A percentile compares a stretch with the other conserved stretches of the same genome.
phyloP scores from a whole-genome alignment of 2,329 filamentous ascomycete species.

The Pseudocercospora eumusae region DNA sequence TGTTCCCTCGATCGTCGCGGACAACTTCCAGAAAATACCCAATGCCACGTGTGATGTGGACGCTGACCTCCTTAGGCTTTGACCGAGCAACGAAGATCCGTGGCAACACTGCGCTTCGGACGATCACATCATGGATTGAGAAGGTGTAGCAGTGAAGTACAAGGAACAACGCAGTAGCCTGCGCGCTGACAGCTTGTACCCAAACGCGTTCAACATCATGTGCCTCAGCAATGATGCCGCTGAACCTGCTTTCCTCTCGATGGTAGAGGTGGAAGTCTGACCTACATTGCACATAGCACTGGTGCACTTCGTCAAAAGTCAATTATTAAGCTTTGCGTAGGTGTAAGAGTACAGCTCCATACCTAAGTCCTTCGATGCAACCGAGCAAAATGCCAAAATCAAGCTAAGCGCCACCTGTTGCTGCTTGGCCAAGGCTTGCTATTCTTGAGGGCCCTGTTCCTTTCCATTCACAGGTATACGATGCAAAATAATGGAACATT shows the following conservation, averaged over 20 bases:
- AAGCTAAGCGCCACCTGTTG: slow-evolving; percentile 5
- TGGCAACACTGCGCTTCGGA: neutral
- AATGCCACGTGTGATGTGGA: neutral
- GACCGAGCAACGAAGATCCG: neutral
- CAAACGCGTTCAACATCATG: neutral
- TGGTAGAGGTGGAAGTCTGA: too few species aligned
- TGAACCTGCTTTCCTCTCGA: too few species aligned
- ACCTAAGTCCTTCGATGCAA: slow-evolving; percentile 7
- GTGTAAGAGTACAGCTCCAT: neutral
- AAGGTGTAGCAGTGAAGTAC: neutral
- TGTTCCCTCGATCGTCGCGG: neutral
- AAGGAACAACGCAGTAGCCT: neutral
- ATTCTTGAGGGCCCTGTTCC: neutral
- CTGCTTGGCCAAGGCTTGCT: slow-evolving; percentile 18
- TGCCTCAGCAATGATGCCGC: too few species aligned
- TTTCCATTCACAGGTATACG: neutral
- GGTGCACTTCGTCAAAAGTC: slow-evolving; percentile 4
- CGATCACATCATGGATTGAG: neutral
- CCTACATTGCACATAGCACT: too few species aligned
- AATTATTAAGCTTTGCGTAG: slow-evolving; percentile 11
- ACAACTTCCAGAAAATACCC: neutral
- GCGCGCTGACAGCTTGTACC: neutral
- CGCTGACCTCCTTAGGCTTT: neutral
- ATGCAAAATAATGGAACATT: slow-evolving; percentile 20
- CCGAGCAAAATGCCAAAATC: slow-evolving; percentile 9